Conservation (phyloP, 176 grass and related monocot species). For the Hsuehochloa calcarea region DNA sequence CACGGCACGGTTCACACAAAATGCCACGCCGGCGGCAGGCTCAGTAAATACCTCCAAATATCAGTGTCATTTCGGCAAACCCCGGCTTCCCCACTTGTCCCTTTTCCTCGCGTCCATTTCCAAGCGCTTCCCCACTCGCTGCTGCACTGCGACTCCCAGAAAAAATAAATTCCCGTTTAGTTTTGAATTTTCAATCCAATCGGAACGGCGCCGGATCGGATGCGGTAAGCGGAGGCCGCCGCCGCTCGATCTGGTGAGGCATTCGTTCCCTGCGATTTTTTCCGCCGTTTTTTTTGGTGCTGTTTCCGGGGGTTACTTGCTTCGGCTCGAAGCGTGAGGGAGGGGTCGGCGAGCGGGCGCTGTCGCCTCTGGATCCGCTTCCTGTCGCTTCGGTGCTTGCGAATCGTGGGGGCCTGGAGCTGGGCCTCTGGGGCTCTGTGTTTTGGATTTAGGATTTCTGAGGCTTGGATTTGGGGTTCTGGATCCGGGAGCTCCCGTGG, state of each 20-base stretch:
- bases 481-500: constrained; percentile 34
- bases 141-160: constrained; percentile 8
- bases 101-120: constrained; percentile 41
- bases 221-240: constrained; percentile 46
- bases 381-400: constrained; percentile 24
- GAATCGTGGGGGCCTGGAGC: constrained; percentile 29
- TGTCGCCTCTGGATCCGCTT: constrained; percentile 43
- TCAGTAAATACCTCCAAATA: constrained; percentile 28
- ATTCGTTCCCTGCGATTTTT: constrained; percentile 17
- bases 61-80: constrained; percentile 37
- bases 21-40: constrained; percentile 42
- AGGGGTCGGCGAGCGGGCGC: constrained; percentile 30
- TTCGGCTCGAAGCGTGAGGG: constrained; percentile 35
- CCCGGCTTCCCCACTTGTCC: constrained; percentile 29
- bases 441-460: constrained; percentile 18
- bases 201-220: constrained; percentile 18
- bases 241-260: constrained; percentile 47
- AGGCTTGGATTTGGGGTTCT: constrained; percentile 34
- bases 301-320: constrained; percentile 27
- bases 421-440: constrained; percentile 54
- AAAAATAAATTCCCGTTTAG: not conserved
- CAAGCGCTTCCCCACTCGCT: constrained; percentile 19
- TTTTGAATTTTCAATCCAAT: constrained; percentile 33
- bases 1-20: constrained; percentile 2
- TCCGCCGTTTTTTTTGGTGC: constrained; percentile 4